phyloP scores from a whole-genome alignment of 2,329 filamentous ascomycete species.

The Pyrenophora graminea region DNA sequence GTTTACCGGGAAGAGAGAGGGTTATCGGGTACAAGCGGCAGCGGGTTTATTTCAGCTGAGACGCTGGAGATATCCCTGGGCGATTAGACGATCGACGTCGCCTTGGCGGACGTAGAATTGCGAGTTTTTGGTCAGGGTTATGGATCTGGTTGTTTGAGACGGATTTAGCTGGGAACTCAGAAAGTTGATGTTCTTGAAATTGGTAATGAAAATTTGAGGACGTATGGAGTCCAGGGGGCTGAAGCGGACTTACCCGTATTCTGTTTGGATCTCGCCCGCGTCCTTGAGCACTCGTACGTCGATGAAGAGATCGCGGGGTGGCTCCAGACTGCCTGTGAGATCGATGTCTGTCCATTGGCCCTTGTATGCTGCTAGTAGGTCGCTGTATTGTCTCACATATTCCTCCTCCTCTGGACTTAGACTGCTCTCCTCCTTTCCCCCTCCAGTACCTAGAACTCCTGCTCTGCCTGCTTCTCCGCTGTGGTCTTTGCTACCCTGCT shows the following conservation, averaged over 20 bases:
- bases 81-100: constrained; percentile 91
- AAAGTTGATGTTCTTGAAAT: too few species aligned
- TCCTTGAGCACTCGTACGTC: constrained; percentile 95
- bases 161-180: not conserved
- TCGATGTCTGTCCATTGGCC: constrained; percentile 99
- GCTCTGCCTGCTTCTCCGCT: constrained; percentile 39
- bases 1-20: too few species aligned
- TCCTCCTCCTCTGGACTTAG: constrained; percentile 96
- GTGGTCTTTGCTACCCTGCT: constrained; percentile 40
- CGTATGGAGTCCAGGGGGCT: too few species aligned
- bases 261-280: constrained; percentile 97
- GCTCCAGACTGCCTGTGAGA: constrained; percentile 88
- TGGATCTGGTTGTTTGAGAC: constrained; percentile 63
- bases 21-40: too few species aligned
- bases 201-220: not conserved
- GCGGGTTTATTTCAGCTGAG: constrained; percentile 64
- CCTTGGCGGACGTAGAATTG: constrained; percentile 96
- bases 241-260: constrained; percentile 77
- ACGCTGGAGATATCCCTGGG: constrained; percentile 92
- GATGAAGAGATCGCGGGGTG: constrained; percentile 93
- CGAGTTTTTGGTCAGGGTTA: constrained; percentile 96
- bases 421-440: constrained; percentile 66
- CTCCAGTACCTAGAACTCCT: constrained; percentile 50
- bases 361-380: constrained; percentile 93
- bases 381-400: constrained; percentile 88